A percentile compares a stretch with the other conserved stretches of the same genome.
phyloP scores from a whole-genome alignment of 2,329 filamentous ascomycete species.

The Diaporthe sp. region DNA sequence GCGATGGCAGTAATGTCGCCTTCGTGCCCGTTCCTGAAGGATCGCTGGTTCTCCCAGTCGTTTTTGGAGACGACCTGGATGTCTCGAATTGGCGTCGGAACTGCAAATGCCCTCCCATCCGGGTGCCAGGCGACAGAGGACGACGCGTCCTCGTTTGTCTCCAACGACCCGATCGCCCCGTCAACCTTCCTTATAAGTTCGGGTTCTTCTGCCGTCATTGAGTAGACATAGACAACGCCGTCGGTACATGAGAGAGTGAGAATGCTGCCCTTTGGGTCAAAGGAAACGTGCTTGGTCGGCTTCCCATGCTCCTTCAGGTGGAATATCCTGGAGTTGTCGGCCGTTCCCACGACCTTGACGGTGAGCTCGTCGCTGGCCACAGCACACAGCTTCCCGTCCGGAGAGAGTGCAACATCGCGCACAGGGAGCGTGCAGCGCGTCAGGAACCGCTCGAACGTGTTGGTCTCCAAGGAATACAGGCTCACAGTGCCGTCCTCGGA shows the following conservation, averaged over 20 bases:
- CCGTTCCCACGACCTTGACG: conserved; percentile 88
- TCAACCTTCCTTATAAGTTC: conserved; percentile 85
- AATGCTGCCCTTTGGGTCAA: conserved; percentile 83
- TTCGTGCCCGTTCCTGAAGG: conserved; percentile 83
- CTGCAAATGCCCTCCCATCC: conserved; percentile 90
- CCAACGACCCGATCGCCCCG: conserved; percentile 83
- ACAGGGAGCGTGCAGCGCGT: conserved; percentile 88
- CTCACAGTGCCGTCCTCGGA: conserved; percentile 97
- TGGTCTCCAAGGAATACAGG: conserved; percentile 84
- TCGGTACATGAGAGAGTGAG: conserved; percentile 89
- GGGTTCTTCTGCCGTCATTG: conserved; percentile 81
- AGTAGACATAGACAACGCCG: conserved; percentile 92
- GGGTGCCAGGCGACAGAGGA: conserved; percentile 91
- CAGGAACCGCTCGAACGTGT: conserved; percentile 84
- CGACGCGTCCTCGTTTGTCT: conserved; percentile 82
- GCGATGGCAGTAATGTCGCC: conserved; percentile 88
- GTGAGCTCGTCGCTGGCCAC: conserved; percentile 97
- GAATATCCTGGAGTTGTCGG: conserved; percentile 82
- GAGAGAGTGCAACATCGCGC: conserved; percentile 86
- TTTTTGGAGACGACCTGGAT: conserved; percentile 89
- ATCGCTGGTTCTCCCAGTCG: conserved; percentile 89
- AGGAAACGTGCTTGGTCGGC: conserved; percentile 91
- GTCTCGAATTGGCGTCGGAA: conserved; percentile 84
- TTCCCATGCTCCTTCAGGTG: conserved; percentile 87
- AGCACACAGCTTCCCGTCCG: conserved; percentile 88